Evolutionary conservation across 305 asterid species (phyloP).

Genomic region (Fraxinus paxiana): DNA sequence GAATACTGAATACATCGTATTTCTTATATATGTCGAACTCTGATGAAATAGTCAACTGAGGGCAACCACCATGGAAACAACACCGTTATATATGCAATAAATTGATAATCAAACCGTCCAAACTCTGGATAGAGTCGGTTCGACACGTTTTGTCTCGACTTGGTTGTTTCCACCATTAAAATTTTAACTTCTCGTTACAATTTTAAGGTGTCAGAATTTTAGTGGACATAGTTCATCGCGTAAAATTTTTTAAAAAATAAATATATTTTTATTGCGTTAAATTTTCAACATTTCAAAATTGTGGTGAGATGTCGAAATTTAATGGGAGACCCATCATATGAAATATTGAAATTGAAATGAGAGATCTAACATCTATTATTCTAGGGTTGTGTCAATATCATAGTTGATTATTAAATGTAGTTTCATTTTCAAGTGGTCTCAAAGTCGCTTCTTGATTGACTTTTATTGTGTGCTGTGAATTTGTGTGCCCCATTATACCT

Average conservation of each 20-base stretch:
- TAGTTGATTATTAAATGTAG: background rate
- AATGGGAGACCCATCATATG: background rate
- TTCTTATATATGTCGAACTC: background rate
- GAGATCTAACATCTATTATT: background rate
- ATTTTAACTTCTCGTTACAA: too few species aligned
- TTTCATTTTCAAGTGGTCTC: background rate
- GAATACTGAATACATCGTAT: background rate
- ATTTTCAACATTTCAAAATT: background rate
- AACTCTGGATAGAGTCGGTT: background rate
- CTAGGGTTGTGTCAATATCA: background rate
- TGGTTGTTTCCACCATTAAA: background rate
- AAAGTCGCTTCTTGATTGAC: background rate
- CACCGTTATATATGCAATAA: background rate
- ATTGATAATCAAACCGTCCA: background rate
- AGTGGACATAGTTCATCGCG: too few species aligned
- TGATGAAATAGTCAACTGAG: slow-evolving; percentile 16
- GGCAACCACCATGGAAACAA: background rate
- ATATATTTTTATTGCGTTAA: background rate
- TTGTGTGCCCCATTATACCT: background rate
- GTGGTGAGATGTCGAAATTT: background rate
- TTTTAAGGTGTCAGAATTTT: too few species aligned
- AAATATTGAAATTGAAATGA: background rate
- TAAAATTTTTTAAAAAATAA: too few species aligned
- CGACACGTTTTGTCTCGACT: background rate
- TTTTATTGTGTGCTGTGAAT: background rate